Evolutionary conservation across 768 basidiomycete species (phyloP).

Genomic region (Lepiota brunneoincarnata): DNA sequence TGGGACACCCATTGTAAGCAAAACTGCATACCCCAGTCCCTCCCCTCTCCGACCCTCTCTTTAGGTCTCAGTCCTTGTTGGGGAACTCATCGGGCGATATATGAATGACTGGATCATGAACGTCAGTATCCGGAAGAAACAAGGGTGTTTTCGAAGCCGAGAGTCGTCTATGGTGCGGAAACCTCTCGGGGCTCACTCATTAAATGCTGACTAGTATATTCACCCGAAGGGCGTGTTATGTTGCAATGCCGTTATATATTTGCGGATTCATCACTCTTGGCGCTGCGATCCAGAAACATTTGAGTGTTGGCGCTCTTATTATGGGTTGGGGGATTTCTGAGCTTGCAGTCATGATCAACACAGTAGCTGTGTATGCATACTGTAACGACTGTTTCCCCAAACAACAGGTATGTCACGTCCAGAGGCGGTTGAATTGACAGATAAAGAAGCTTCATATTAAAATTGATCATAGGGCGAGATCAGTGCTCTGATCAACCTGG

Average conservation of each 20-base stretch:
- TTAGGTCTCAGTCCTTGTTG: conserved; percentile 32
- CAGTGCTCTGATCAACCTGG: conserved; percentile 52
- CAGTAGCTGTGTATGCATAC: conserved; percentile 47
- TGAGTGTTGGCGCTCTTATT: conserved; percentile 44
- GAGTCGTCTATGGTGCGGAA: conserved; percentile 45
- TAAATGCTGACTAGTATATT: conserved; percentile 1
- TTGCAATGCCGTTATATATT: conserved; percentile 53
- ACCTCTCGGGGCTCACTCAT: background rate
- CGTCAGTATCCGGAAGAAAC: conserved; percentile 27
- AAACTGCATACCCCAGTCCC: background rate
- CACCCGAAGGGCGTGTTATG: conserved; percentile 43
- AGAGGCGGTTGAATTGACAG: background rate
- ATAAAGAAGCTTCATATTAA: conserved; percentile 13
- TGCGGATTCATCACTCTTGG: conserved; percentile 53
- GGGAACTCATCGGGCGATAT: conserved; percentile 34
- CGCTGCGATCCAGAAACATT: conserved; percentile 43
- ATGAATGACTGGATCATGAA: conserved; percentile 32
- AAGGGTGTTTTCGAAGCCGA: conserved; percentile 40
- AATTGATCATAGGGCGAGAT: conserved; percentile 43
- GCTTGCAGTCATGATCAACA: conserved; percentile 48
- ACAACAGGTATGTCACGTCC: conserved; percentile 24
- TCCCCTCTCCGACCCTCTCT: conserved; percentile 32
- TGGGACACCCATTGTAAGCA: conserved; percentile 5
- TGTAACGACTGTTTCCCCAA: conserved; percentile 22
- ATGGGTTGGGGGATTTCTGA: conserved; percentile 61